phyloP scores from a whole-genome alignment of 352 stramenopile genomes.

The Pythium phragmiticola region DNA sequence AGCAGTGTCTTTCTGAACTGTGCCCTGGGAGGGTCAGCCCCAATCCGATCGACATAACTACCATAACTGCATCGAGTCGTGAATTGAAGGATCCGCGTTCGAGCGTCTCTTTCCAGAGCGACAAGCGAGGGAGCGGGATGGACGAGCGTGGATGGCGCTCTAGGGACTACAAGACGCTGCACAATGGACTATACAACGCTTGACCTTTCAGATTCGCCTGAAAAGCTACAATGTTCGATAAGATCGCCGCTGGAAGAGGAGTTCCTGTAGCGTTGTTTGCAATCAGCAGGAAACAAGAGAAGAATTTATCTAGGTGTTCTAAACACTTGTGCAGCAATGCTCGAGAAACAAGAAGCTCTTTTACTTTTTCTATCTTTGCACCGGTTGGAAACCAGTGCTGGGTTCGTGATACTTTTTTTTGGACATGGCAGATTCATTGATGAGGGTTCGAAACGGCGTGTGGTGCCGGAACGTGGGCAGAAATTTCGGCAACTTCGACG shows the following conservation, averaged over 20 bases:
- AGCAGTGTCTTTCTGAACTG: neutral
- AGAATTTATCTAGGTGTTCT: neutral
- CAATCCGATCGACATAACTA: neutral
- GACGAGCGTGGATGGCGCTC: neutral
- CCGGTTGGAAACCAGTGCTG: neutral
- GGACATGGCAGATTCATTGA: conserved; percentile 5
- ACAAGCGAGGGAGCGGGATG: neutral
- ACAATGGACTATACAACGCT: neutral
- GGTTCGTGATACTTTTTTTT: conserved; percentile 1
- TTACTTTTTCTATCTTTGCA: neutral
- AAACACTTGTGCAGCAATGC: neutral
- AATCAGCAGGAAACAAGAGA: neutral
- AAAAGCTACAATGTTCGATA: neutral
- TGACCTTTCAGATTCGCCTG: neutral
- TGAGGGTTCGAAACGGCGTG: neutral
- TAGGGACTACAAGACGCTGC: neutral
- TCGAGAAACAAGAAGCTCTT: neutral
- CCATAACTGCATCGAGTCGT: neutral
- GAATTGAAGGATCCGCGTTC: neutral
- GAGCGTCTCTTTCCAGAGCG: neutral
- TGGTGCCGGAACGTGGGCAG: neutral
- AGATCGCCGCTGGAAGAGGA: neutral
- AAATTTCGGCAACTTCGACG: neutral
- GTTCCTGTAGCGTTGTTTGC: neutral
- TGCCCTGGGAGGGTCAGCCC: no score